Evolutionary conservation across 768 basidiomycete species (phyloP).

Genomic region (Clitopilus hobsonii): DNA sequence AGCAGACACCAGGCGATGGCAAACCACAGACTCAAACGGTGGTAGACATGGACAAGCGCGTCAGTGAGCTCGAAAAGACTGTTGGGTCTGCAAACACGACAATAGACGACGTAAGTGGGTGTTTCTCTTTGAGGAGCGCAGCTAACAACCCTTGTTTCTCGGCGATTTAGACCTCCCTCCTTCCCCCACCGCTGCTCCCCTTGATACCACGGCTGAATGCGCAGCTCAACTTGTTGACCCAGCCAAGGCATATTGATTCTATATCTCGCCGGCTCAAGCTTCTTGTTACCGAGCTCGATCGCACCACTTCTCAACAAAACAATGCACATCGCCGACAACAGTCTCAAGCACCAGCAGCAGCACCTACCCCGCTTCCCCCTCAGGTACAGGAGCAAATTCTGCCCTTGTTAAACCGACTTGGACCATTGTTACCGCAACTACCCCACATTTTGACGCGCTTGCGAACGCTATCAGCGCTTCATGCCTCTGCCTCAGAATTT

Average conservation of each 20-base stretch:
- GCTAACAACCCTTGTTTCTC: too few relatives aligned
- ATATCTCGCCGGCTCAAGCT: conserved; percentile 92
- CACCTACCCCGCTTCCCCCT: conserved; percentile 19
- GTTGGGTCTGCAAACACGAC: conserved; percentile 79
- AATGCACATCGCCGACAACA: conserved; percentile 39
- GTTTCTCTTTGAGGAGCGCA: too few relatives aligned
- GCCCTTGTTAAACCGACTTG: conserved; percentile 65
- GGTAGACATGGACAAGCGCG: conserved; percentile 76
- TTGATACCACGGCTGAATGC: conserved; percentile 78
- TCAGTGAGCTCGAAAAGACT: conserved; percentile 78
- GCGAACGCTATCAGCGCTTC: conserved; percentile 77
- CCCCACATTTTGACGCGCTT: conserved; percentile 89
- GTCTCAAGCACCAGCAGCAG: conserved; percentile 25
- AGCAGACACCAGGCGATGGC: conserved; percentile 3
- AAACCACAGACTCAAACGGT: conserved; percentile 44
- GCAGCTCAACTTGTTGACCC: conserved; percentile 84
- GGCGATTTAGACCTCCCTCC: conserved; percentile 61
- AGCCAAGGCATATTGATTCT: conserved; percentile 94
- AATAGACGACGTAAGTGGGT: conserved; percentile 69
- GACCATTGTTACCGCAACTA: conserved; percentile 73
- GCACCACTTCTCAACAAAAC: conserved; percentile 55
- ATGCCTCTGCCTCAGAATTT: conserved; percentile 79
- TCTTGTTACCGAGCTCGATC: conserved; percentile 88
- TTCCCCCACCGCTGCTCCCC: conserved; percentile 79
- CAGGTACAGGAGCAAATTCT: conserved; percentile 55